Evolutionary conservation across 2,329 filamentous ascomycete genomes (phyloP).

Genomic region (Sphaerulina vaccinii): DNA sequence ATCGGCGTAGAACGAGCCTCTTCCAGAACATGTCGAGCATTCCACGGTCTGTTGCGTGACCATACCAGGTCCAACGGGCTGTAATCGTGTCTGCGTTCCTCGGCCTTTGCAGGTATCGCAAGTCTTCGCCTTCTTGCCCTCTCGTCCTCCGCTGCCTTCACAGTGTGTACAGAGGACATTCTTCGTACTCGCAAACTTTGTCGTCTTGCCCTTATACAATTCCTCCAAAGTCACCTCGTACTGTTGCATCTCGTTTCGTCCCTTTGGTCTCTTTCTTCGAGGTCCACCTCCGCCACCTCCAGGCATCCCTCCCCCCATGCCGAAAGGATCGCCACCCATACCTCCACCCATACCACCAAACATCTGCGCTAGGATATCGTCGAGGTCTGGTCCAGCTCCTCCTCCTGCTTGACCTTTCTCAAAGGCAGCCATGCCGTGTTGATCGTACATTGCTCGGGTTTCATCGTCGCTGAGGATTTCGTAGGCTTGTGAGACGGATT

Average conservation of each 20-base stretch:
- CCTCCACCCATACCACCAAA: slow-evolving; percentile 64
- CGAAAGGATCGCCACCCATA: slow-evolving; percentile 41
- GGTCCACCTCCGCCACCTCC: slow-evolving; percentile 14
- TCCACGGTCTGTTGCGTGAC: slow-evolving; percentile 75
- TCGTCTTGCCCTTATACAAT: slow-evolving; percentile 97
- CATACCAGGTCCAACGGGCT: slow-evolving; percentile 82
- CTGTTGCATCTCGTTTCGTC: slow-evolving; percentile 81
- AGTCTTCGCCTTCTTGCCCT: slow-evolving; percentile 75
- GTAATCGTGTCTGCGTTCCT: slow-evolving; percentile 71
- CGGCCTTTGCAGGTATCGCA: slow-evolving; percentile 83
- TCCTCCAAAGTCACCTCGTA: slow-evolving; percentile 92
- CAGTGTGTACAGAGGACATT: slow-evolving; percentile 85
- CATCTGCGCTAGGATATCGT: slow-evolving; percentile 92
- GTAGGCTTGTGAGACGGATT: slow-evolving; percentile 88
- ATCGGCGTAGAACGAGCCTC: slow-evolving; percentile 85
- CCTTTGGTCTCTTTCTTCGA: slow-evolving; percentile 54
- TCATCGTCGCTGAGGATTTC: slow-evolving; percentile 97
- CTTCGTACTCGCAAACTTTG: slow-evolving; percentile 94
- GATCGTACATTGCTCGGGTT: slow-evolving; percentile 87
- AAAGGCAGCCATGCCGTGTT: slow-evolving; percentile 93
- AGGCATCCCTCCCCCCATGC: slow-evolving; percentile 25
- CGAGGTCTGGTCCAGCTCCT: slow-evolving; percentile 74
- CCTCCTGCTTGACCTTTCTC: slow-evolving; percentile 68
- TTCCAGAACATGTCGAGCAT: slow-evolving; percentile 80
- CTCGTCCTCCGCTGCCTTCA: slow-evolving; percentile 83